Base-by-base conservation (phyloP, 2,329 filamentous ascomycete genomes). In the Penicillium sp. region DNA sequence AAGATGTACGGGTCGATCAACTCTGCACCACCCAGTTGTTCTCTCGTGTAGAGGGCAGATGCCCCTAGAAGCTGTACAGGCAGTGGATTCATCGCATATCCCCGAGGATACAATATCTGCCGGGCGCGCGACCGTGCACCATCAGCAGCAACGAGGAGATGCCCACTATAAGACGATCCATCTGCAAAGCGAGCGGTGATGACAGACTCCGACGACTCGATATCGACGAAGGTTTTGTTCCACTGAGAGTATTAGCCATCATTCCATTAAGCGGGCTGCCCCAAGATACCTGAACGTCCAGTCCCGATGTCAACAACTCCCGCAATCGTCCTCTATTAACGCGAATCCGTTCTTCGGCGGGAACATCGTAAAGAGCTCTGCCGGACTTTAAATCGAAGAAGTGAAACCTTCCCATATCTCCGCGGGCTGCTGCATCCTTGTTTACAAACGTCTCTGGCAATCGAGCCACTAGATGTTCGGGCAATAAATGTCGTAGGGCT, bases 331-430 rank as follows among this genome's bases (percentile, higher is more conserved):
- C 76, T 6, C 83, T 70, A 8, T 76, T 78, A 0, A 85, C 80
- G 3, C 83, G 72, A 26, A 83, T 77, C 1, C 81, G 73, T 37
- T 77, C 69, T 11, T 75, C 71, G 19, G 81, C 78, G 0, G 79
- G 74, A 0, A 81, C 75, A 43, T 72, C 71, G 16, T 78, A 83
- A 10, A 78, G 76, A 0, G 77, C 73, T 49, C 81, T 73, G 3
- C 79, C 82, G 0, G 77, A 81, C 62, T 72, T 80, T 16, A 88
- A 75, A 66, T 89, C 80, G 45, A 84, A 83, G 59, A 85, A 85
- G 0, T 81, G 77, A 52, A 85, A 86, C 0, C 74, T 74, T 0
- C 83, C 81, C 1, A 74, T 72, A 26, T 79, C 70, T 1, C 84
- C 78, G 50, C 76, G 69, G 55, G 73, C 70, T 11, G 81, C 80